Percentiles rank a stretch among this genome's conserved stretches.
Evolutionary conservation across 208 protist genomes (phyloP).

Genomic region (Trypanosoma theileri): DNA sequence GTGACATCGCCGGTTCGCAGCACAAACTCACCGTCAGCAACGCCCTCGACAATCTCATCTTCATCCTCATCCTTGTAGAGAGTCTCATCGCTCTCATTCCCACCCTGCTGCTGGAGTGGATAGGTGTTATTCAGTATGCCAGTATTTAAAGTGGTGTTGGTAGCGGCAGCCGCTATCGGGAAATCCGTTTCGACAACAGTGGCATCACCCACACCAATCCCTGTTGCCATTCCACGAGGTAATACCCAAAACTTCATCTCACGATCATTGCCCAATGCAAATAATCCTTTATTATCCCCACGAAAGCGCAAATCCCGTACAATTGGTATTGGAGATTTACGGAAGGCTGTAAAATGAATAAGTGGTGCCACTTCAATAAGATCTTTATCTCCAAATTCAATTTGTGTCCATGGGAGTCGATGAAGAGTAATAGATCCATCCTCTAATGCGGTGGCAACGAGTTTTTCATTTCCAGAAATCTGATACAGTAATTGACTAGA

Average conservation of each 20-base stretch:
- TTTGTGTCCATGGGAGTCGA: conserved; percentile 7
- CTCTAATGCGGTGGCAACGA: conserved; percentile 21
- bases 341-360: conserved; percentile 22
- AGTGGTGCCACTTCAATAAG: conserved; percentile 7
- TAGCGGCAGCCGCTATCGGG: too few relatives aligned
- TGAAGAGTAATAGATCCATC: conserved; percentile 28
- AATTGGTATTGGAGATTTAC: conserved; percentile 11
- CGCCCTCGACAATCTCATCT: conserved; percentile 25
- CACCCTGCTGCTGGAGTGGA: not conserved
- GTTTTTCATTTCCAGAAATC: conserved; percentile 22
- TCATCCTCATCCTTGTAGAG: conserved; percentile 1
- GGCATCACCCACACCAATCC: not conserved
- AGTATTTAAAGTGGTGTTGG: too few relatives aligned
- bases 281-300: conserved; percentile 15
- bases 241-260: conserved; percentile 30
- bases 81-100: not conserved
- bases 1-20: conserved; percentile 17
- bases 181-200: not conserved
- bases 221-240: not conserved
- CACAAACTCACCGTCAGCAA: conserved; percentile 34
- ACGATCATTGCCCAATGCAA: conserved; percentile 22
- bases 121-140: too few relatives aligned
- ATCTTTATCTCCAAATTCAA: conserved; percentile 2
- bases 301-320: conserved; percentile 24
- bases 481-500: conserved; percentile 11